Percentiles rank a stretch among this genome's conserved stretches.
phyloP scores from a whole-genome alignment of 2,329 filamentous ascomycete genomes.

The Colletotrichum aenigma region DNA sequence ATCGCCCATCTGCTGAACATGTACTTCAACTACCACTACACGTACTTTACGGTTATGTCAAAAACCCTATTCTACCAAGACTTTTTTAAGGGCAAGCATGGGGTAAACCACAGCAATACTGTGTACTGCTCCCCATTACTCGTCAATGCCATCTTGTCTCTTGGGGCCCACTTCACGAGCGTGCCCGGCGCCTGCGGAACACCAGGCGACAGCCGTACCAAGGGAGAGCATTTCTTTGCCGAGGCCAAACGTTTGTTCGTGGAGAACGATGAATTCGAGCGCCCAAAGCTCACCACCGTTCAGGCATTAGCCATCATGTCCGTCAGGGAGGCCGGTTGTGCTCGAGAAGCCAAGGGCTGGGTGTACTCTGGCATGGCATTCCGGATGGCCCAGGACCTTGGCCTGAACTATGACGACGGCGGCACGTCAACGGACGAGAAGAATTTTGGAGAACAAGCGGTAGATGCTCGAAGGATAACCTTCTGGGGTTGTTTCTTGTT shows the following conservation, averaged over 20 bases:
- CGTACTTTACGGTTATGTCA: constrained; percentile 91
- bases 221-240: constrained; percentile 94
- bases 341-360: constrained; percentile 94
- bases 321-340: constrained; percentile 92
- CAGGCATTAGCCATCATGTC: constrained; percentile 96
- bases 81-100: constrained; percentile 73
- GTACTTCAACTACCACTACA: constrained; percentile 99
- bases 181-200: constrained; percentile 73
- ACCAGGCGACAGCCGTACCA: constrained; percentile 78
- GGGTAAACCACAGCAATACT: constrained; percentile 54
- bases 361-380: constrained; percentile 99
- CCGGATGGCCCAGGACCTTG: constrained; percentile 94
- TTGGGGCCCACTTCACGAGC: constrained; percentile 92
- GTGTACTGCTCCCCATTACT: constrained; percentile 87
- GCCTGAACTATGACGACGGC: constrained; percentile 82
- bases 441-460: constrained; percentile 76
- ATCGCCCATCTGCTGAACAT: constrained; percentile 90
- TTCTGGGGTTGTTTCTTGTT: constrained; percentile 99
- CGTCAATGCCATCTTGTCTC: constrained; percentile 90
- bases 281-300: constrained; percentile 84
- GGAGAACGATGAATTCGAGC: constrained; percentile 92
- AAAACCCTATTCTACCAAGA: constrained; percentile 87
- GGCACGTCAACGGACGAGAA: constrained; percentile 64
- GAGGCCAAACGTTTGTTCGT: constrained; percentile 90
- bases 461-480: constrained; percentile 87